phyloP scores from a whole-genome alignment of 345 rosid genomes.

The Dipteronia dyeriana region DNA sequence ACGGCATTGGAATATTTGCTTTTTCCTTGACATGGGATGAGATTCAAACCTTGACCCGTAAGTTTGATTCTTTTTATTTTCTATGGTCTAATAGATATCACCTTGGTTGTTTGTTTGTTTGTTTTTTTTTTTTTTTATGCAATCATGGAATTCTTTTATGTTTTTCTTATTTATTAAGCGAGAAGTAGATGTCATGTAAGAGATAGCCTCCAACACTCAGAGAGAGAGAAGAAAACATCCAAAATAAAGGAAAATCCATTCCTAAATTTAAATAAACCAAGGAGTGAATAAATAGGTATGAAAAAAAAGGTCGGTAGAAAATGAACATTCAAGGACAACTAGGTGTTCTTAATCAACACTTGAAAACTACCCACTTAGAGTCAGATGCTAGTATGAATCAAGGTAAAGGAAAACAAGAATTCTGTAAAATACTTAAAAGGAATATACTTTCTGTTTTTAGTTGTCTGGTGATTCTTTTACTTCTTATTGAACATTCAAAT shows the following conservation, averaged over 20 bases:
- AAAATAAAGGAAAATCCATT: background rate
- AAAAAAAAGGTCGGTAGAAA: background rate
- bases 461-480: background rate
- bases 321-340: background rate
- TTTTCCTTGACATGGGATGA: slow-evolving; percentile 71
- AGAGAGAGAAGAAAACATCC: background rate
- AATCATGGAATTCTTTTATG: background rate
- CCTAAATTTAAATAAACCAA: background rate
- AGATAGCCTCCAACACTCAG: background rate
- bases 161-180: background rate
- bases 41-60: slow-evolving; percentile 62
- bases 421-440: background rate
- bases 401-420: slow-evolving; percentile 1
- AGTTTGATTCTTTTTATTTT: slow-evolving; percentile 34
- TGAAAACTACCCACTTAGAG: background rate
- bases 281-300: background rate
- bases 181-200: background rate
- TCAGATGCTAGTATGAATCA: background rate
- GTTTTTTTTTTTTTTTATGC: background rate
- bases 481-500: background rate
- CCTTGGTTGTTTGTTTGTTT: slow-evolving; percentile 7
- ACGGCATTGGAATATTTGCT: slow-evolving; percentile 49
- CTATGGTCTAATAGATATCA: background rate
- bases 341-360: background rate
- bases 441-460: background rate